Percentiles rank a stretch among this genome's conserved stretches.
Conservation (phyloP, 169 alveolate genomes). For the Cryptosporidium sp. region DNA sequence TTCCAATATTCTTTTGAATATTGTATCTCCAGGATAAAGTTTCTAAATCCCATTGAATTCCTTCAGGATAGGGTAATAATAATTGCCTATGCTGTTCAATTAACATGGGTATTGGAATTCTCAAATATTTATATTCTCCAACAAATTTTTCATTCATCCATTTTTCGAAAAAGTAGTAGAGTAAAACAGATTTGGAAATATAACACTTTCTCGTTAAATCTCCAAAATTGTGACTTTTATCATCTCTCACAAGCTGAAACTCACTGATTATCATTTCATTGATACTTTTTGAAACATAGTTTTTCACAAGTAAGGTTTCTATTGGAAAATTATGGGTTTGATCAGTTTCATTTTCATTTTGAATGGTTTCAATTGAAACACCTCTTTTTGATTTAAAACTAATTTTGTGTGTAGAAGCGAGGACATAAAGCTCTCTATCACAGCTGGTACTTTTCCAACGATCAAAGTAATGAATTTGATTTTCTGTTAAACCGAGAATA, state of each 20-base stretch:
- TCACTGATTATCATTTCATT: slow-evolving; percentile 57
- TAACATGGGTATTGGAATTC: slow-evolving; percentile 58
- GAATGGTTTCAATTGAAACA: slow-evolving; percentile 20
- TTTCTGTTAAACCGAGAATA: slow-evolving; percentile 18
- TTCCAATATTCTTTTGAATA: slow-evolving; percentile 17
- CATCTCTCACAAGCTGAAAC: slow-evolving; percentile 41
- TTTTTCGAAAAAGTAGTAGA: slow-evolving; percentile 61
- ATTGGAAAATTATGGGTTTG: slow-evolving; percentile 1
- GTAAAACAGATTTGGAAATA: slow-evolving; percentile 49
- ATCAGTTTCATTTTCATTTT: slow-evolving; percentile 27
- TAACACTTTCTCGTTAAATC: slow-evolving; percentile 33
- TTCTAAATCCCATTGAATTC: slow-evolving; percentile 38
- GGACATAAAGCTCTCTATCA: slow-evolving; percentile 31
- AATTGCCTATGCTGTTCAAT: slow-evolving; percentile 65
- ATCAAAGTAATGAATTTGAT: slow-evolving; percentile 63
- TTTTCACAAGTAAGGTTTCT: slow-evolving; percentile 48
- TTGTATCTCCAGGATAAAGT: slow-evolving; percentile 62
- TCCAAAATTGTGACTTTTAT: slow-evolving; percentile 14
- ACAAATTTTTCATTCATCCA: slow-evolving; percentile 57
- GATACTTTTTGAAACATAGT: slow-evolving; percentile 26
- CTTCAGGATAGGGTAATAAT: slow-evolving; percentile 65
- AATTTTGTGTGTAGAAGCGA: slow-evolving; percentile 33
- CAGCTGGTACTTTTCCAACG: slow-evolving; percentile 70
- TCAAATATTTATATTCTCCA: slow-evolving; percentile 49
- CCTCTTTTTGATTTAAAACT: slow-evolving; percentile 54